phyloP scores from a whole-genome alignment of 495 filamentous ascomycete species.

The Hamigera avellanea region DNA sequence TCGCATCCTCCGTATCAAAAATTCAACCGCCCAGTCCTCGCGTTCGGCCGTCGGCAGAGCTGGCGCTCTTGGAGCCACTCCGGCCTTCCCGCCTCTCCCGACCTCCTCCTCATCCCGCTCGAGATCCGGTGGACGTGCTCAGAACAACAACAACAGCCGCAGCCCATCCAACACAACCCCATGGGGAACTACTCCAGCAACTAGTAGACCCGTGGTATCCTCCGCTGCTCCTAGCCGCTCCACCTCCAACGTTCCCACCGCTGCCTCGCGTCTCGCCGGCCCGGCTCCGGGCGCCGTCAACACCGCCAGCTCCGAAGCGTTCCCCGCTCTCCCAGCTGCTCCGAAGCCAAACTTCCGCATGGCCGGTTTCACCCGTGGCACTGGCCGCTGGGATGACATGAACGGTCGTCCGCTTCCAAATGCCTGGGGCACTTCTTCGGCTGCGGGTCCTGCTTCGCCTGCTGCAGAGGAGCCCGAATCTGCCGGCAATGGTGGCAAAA shows the following conservation, averaged over 20 bases:
- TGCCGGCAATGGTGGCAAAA: slow-evolving; percentile 43
- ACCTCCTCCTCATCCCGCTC: slow-evolving; percentile 27
- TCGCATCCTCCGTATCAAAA: slow-evolving; percentile 63
- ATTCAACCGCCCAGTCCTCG: slow-evolving; percentile 62
- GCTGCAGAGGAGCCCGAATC: slow-evolving; percentile 15
- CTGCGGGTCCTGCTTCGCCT: slow-evolving; percentile 14
- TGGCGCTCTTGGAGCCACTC: slow-evolving; percentile 18
- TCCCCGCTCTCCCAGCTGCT: slow-evolving; percentile 72
- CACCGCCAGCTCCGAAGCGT: slow-evolving; percentile 37
- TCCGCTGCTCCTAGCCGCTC: slow-evolving; percentile 18
- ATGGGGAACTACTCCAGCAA: slow-evolving; percentile 31
- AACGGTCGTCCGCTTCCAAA: slow-evolving; percentile 20
- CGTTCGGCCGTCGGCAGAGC: slow-evolving; percentile 44
- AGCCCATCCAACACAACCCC: too few relatives aligned
- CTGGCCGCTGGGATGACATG: slow-evolving; percentile 55
- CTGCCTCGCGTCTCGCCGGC: slow-evolving; percentile 11
- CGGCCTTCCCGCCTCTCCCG: slow-evolving; percentile 37
- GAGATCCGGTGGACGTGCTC: too few relatives aligned
- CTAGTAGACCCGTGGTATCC: slow-evolving; percentile 9
- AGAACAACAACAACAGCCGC: slow-evolving; percentile 18
- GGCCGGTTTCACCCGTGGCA: slow-evolving; percentile 63
- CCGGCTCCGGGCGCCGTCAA: slow-evolving; percentile 16
- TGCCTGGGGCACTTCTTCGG: slow-evolving; percentile 33
- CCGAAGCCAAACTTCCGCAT: slow-evolving; percentile 69
- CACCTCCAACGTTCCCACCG: slow-evolving; percentile 9